Conservation (phyloP, 2,329 filamentous ascomycete genomes). For the Verruconis gallopava region DNA sequence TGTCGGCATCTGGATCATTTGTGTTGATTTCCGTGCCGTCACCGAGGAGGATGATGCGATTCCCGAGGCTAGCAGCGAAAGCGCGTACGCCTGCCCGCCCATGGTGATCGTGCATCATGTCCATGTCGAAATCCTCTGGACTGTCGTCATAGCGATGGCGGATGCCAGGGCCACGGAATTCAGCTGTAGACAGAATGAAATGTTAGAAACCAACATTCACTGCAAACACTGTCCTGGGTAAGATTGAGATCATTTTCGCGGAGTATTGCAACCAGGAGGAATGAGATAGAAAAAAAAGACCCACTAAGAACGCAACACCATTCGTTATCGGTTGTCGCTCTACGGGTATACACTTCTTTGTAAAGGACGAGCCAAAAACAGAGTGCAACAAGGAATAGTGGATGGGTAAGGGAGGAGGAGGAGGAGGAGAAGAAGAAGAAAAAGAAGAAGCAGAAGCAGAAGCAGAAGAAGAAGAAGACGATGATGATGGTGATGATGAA, state of each 20-base stretch:
- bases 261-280: no score
- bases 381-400: no score
- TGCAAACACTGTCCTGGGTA: no score
- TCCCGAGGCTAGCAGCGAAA: constrained; percentile 6
- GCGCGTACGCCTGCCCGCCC: constrained; percentile 41
- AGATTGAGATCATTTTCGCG: no score
- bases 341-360: no score
- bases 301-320: no score
- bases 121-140: constrained; percentile 43
- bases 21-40: constrained; percentile 11
- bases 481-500: constrained; percentile 1
- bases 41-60: constrained; percentile 12
- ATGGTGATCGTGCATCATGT: constrained; percentile 30
- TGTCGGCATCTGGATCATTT: constrained; percentile 8
- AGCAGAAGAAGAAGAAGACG: no score
- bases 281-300: no score
- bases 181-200: constrained; percentile 47
- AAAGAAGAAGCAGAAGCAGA: no score
- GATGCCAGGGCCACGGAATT: constrained; percentile 72
- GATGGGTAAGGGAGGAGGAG: not conserved
- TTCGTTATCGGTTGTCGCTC: no score
- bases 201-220: constrained; percentile 24
- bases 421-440: not conserved
- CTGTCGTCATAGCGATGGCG: constrained; percentile 75
- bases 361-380: no score